Evolutionary conservation across 441 rosid species (phyloP).

Genomic region (Adansonia rubrostipa): DNA sequence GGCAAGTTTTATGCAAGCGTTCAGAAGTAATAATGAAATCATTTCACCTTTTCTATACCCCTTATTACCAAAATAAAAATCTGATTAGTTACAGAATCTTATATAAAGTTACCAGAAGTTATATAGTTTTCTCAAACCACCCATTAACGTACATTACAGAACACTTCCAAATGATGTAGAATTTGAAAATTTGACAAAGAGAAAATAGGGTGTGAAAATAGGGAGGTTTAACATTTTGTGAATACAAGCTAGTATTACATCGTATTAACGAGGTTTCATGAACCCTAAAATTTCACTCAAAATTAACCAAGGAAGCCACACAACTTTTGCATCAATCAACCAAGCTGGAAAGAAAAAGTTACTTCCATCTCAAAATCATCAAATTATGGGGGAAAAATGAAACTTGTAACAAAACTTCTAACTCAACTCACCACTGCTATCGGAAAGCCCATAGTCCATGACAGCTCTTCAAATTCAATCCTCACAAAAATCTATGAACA

Average conservation of each 20-base stretch:
- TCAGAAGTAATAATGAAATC: not conserved
- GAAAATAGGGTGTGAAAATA: no score
- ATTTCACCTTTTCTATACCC: constrained; percentile 16
- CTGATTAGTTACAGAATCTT: not conserved
- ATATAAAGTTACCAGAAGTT: not conserved
- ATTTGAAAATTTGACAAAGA: not conserved
- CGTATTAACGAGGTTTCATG: not conserved
- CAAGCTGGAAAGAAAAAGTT: not conserved
- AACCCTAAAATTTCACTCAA: not conserved
- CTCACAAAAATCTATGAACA: constrained; percentile 27
- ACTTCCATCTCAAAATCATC: constrained; percentile 6
- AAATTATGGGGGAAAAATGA: not conserved
- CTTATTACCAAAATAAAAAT: not conserved
- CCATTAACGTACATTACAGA: not conserved
- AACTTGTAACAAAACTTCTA: not conserved
- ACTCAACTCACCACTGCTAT: constrained; percentile 79
- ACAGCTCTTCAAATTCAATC: constrained; percentile 39
- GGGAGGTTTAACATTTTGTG: not conserved
- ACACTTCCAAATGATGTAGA: not conserved
- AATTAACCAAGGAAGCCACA: not conserved
- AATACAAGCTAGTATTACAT: not conserved
- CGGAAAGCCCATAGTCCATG: constrained; percentile 79
- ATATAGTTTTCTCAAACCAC: not conserved
- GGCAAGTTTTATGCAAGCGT: not conserved
- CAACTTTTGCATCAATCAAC: not conserved